A percentile compares a stretch with the other conserved stretches of the same genome.
phyloP scores from a whole-genome alignment of 2,329 filamentous ascomycete species.

The Fusarium continuum region DNA sequence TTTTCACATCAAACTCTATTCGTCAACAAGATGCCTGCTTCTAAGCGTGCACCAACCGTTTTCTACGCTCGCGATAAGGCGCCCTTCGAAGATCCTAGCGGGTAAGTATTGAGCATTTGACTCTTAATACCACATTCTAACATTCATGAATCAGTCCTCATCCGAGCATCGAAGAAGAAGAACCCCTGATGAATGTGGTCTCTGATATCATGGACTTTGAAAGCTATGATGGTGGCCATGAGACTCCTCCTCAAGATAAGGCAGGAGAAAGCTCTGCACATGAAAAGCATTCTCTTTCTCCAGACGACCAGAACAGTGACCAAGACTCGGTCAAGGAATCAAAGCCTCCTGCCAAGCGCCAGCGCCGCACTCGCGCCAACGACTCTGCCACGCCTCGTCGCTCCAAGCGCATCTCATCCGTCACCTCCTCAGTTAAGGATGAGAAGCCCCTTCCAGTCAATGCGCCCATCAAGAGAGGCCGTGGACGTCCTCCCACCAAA shows the following conservation, averaged over 20 bases:
- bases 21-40: slow-evolving; percentile 22
- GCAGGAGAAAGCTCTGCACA: not conserved
- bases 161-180: slow-evolving; percentile 19
- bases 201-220: slow-evolving; percentile 25
- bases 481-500: slow-evolving; percentile 17
- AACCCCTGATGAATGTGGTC: not conserved
- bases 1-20: not conserved
- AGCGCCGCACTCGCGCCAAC: not conserved
- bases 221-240: not conserved
- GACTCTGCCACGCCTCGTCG: slow-evolving; percentile 6
- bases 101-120: slow-evolving; percentile 1
- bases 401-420: slow-evolving; percentile 19
- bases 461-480: slow-evolving; percentile 3
- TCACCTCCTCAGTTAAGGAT: not conserved
- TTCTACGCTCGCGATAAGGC: slow-evolving; percentile 37
- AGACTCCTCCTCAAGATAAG: not conserved
- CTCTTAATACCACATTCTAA: not conserved
- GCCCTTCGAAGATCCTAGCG: slow-evolving; percentile 10
- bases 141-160: not conserved
- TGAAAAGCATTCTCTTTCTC: slow-evolving; percentile 8
- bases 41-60: slow-evolving; percentile 13
- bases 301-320: not conserved
- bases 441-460: not conserved
- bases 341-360: slow-evolving; percentile 14
- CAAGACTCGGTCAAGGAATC: not conserved